Conservation (phyloP, 2,329 filamentous ascomycete genomes). For the Penicillium sp. region DNA sequence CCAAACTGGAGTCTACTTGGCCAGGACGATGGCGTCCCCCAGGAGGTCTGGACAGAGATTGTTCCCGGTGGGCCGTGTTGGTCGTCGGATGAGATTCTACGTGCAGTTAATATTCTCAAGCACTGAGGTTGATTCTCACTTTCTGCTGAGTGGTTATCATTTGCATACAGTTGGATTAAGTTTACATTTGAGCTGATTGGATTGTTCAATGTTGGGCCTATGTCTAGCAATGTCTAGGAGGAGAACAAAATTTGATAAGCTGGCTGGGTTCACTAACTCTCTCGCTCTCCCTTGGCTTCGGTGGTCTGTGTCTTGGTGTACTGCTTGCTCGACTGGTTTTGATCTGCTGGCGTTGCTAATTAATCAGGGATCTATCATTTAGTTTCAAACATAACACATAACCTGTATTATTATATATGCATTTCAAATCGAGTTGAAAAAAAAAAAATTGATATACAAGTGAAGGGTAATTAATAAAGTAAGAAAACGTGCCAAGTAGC, state of each 20-base stretch:
- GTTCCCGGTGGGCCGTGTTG: conserved; percentile 67
- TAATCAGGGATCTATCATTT: neutral
- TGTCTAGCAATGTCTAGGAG: too few species aligned
- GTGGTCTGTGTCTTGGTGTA: neutral
- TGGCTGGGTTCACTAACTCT: too few species aligned
- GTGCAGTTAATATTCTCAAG: conserved; percentile 36
- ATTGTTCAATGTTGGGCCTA: neutral
- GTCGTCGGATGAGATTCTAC: conserved; percentile 69
- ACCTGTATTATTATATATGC: conserved; percentile 4
- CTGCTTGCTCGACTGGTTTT: neutral
- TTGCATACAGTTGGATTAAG: too few species aligned
- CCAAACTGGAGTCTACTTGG: conserved; percentile 83
- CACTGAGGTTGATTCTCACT: neutral
- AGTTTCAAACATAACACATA: neutral
- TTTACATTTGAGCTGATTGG: neutral
- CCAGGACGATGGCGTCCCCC: conserved; percentile 62
- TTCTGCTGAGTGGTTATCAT: neutral
- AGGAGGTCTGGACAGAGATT: conserved; percentile 70
- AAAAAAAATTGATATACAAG: conserved; percentile 6
- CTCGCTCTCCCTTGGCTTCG: neutral
- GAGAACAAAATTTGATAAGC: too few species aligned
- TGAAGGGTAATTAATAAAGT: neutral
- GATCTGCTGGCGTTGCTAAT: neutral
- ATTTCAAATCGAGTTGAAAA: neutral
- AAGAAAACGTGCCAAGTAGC: neutral